A percentile compares a stretch with the other conserved stretches of the same genome.
Conservation (phyloP, 2,329 filamentous ascomycete genomes). For the Ramularia collo-cygni region DNA sequence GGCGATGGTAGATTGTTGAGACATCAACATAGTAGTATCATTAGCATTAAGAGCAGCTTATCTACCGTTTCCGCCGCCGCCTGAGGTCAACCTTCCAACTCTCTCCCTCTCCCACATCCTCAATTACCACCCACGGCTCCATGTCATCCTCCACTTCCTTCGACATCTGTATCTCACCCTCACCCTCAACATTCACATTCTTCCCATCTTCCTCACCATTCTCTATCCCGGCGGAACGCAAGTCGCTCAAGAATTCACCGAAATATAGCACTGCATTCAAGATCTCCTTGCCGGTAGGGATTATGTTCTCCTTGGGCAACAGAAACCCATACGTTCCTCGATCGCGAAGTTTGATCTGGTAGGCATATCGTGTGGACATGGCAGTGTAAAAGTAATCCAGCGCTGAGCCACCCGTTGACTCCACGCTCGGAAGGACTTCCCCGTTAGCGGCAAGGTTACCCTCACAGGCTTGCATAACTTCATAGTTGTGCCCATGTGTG, state of each 20-base stretch:
- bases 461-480: conserved; percentile 77
- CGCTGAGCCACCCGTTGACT: conserved; percentile 73
- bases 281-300: conserved; percentile 83
- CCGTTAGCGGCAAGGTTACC: conserved; percentile 52
- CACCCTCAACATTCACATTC: conserved; percentile 3
- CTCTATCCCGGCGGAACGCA: conserved; percentile 26
- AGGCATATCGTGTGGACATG: conserved; percentile 72
- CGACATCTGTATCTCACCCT: too few relatives aligned
- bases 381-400: conserved; percentile 96
- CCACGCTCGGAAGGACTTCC: conserved; percentile 49
- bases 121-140: conserved; percentile 7
- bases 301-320: conserved; percentile 75
- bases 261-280: conserved; percentile 78
- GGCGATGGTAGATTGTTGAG: too few relatives aligned
- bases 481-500: conserved; percentile 57
- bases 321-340: conserved; percentile 92
- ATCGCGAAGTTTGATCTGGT: conserved; percentile 90
- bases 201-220: conserved; percentile 7
- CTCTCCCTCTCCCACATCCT: conserved; percentile 11
- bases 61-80: conserved; percentile 13
- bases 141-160: conserved; percentile 3
- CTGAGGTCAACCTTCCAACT: conserved; percentile 13
- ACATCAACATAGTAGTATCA: too few relatives aligned
- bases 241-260: conserved; percentile 64
- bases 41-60: too few relatives aligned